phyloP scores from a whole-genome alignment of 768 basidiomycete species.

The Mycena chlorophos region DNA sequence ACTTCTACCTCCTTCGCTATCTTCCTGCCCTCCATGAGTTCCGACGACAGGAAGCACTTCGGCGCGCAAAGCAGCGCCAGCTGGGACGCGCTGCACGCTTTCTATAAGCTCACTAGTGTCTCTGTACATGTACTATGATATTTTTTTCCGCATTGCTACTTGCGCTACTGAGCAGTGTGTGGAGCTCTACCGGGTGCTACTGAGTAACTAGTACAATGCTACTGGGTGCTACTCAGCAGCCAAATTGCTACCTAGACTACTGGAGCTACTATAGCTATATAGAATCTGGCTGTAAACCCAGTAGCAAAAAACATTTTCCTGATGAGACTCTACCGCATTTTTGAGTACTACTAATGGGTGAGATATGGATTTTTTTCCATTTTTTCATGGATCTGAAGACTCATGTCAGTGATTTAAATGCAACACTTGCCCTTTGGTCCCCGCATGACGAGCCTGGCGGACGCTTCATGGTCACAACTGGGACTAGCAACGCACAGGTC shows the following conservation, averaged over 20 bases:
- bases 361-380: no score
- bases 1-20: constrained; percentile 29
- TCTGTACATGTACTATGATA: not conserved
- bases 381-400: no score
- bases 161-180: not conserved
- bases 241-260: not conserved
- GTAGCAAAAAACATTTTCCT: not conserved
- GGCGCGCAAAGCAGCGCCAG: not conserved
- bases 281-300: not conserved
- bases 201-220: not conserved
- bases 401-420: no score
- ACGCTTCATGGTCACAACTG: no score
- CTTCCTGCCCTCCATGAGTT: constrained; percentile 2
- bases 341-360: no score
- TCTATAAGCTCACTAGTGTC: not conserved
- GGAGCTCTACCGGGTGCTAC: not conserved
- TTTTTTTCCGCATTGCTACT: not conserved
- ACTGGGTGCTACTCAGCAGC: not conserved
- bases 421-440: no score
- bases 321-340: no score
- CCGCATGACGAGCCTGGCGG: no score
- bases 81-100: constrained; percentile 3
- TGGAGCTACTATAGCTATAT: not conserved
- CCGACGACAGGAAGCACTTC: not conserved
- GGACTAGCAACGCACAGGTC: no score